Percentiles rank a stretch among this genome's conserved stretches.
Conservation (phyloP, 169 alveolate genomes). For the Plasmodium relictum region DNA sequence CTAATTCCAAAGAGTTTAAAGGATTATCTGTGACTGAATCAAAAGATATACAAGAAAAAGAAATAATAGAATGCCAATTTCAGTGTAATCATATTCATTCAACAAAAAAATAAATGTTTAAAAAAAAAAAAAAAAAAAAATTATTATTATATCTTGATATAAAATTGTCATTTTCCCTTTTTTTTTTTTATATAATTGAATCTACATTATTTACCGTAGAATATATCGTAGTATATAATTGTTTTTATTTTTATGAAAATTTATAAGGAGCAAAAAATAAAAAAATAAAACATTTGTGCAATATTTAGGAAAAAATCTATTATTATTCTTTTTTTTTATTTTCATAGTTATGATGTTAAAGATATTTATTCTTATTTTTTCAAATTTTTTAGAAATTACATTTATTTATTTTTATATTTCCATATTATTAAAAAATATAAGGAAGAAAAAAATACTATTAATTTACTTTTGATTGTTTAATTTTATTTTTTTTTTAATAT, state of each 20-base stretch:
- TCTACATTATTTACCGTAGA: neutral
- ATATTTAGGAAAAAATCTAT: neutral
- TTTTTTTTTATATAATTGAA: neutral
- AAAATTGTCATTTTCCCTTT: slow-evolving; percentile 2
- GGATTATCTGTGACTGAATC: slow-evolving; percentile 45
- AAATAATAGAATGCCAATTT: slow-evolving; percentile 67
- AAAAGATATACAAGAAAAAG: slow-evolving; percentile 62
- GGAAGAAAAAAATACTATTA: too few relatives aligned
- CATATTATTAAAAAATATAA: too few relatives aligned
- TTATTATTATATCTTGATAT: neutral
- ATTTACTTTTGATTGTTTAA: too few relatives aligned
- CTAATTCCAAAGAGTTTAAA: slow-evolving; percentile 22
- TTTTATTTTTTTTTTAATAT: too few relatives aligned
- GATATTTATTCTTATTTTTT: too few relatives aligned
- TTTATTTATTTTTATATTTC: too few relatives aligned
- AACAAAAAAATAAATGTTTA: neutral
- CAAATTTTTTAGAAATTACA: too few relatives aligned
- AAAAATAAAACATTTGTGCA: neutral
- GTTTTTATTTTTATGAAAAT: neutral
- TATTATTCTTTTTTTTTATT: too few relatives aligned
- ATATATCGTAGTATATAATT: neutral
- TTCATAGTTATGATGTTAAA: too few relatives aligned
- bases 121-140: neutral
- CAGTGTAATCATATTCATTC: slow-evolving; percentile 57
- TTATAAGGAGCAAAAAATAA: neutral